A percentile compares a stretch with the other conserved stretches of the same genome.
Evolutionary conservation across 331 rosid genomes (phyloP).

Genomic region (Quercus phellos): DNA sequence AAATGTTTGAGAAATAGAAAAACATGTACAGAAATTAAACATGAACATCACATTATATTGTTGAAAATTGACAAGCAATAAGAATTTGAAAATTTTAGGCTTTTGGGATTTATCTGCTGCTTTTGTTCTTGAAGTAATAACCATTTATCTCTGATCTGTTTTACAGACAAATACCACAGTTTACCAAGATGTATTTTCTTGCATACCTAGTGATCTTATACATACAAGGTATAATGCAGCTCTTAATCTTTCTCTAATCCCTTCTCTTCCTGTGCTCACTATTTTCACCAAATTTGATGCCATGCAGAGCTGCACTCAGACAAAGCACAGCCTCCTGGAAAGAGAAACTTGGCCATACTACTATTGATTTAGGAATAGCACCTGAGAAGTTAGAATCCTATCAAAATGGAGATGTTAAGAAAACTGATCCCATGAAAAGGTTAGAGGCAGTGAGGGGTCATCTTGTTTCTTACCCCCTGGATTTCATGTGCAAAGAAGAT

Average conservation of each 20-base stretch:
- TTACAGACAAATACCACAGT: conserved; percentile 80
- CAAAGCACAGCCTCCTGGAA: conserved; percentile 58
- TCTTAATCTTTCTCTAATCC: background rate
- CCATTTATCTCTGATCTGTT: conserved; percentile 6
- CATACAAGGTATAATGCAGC: conserved; percentile 62
- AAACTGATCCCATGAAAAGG: conserved; percentile 56
- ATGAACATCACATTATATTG: background rate
- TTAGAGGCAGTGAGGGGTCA: conserved; percentile 63
- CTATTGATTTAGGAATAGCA: conserved; percentile 86
- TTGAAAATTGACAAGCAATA: background rate
- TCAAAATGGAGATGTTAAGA: conserved; percentile 46
- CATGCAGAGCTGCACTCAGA: conserved; percentile 65
- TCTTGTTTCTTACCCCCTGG: conserved; percentile 92
- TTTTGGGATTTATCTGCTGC: background rate
- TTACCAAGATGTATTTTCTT: conserved; percentile 86
- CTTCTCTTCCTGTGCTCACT: background rate
- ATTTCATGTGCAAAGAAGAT: conserved; percentile 81
- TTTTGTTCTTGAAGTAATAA: conserved; percentile 7
- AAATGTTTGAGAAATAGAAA: background rate
- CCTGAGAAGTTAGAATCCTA: conserved; percentile 52
- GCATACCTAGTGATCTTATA: conserved; percentile 85
- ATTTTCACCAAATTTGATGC: background rate
- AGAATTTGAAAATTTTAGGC: background rate
- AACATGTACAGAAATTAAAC: background rate
- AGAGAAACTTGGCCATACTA: conserved; percentile 67